Evolutionary conservation across 2,329 filamentous ascomycete species (phyloP), one percentile per base, ranked within the genome.

Genomic region (Neofusicoccum umdonicola): DNA sequence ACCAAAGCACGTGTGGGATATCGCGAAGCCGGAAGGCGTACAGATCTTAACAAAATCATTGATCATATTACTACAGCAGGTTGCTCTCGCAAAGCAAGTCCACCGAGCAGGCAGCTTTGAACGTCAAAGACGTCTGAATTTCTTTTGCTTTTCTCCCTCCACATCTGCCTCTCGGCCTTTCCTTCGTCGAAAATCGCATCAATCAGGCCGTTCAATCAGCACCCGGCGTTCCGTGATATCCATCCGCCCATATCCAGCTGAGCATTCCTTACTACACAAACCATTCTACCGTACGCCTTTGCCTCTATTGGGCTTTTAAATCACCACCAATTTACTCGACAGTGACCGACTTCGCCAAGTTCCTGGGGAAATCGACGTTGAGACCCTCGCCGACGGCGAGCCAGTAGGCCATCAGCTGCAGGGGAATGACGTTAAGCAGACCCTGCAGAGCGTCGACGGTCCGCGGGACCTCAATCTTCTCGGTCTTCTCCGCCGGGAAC

Each of bases 321-420:
- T 66, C 52, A 65, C 47, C 51, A 65, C 48, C 41, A 37, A 31
- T 76, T 84, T 94, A 99, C 87, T 99, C 95, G 71, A 99, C 95
- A 69, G 95, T 99, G 69, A 99, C 95, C 68, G 93, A 97, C 88
- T 99, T 99, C 79, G 95, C 95, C 82, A 99, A 83, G 84, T 99
- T 99, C 75, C 95, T 90, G 65, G 95, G 95, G 88, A 98, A 98
- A 78, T 99, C 95, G 66, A 99, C 95, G 78, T 99, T 98, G 70
- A 97, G 84, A 61, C 93, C 94, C 83, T 97, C 95, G 70, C 90
- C 90, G 73, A 99, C 94, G 63, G 95, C 95, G 69, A 99, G 88
- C 94, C 95, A 98, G 87, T 99, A 99, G 66, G 95, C 92, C 83
- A 99, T 97, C 72, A 99, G 86, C 84, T 99, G 95, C 74, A 99